These are phyloP conservation scores for Fraxinus anomala DNA, from an alignment of 257 asterid species.

Conservation along the genomic window DNA sequence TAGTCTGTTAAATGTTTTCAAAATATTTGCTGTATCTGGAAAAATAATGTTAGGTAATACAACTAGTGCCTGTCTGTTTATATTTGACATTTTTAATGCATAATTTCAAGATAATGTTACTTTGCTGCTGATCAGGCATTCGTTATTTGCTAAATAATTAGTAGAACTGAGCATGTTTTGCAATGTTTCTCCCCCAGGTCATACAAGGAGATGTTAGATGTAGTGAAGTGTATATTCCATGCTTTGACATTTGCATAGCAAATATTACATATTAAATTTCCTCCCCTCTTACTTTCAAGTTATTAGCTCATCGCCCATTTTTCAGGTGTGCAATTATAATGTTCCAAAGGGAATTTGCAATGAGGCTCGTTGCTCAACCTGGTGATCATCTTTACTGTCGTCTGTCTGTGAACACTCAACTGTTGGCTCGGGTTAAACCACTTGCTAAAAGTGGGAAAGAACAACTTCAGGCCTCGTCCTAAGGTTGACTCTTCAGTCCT, in stretches of 20 bases:
- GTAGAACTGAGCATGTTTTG: not conserved
- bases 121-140: not conserved
- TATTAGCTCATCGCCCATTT: constrained; percentile 80
- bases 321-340: constrained; percentile 93
- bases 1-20: not conserved
- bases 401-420: constrained; percentile 90
- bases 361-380: constrained; percentile 96
- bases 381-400: constrained; percentile 91
- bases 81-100: not conserved
- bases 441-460: constrained; percentile 83
- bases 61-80: not conserved
- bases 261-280: constrained; percentile 96
- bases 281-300: constrained; percentile 88
- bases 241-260: constrained; percentile 94
- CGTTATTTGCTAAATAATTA: too few relatives aligned
- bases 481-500: constrained; percentile 95
- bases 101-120: not conserved
- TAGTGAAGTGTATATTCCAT: constrained; percentile 85
- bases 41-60: not conserved
- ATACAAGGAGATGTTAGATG: constrained; percentile 95
- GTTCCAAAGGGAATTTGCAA: constrained; percentile 95
- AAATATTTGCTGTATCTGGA: not conserved
- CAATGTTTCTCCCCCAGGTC: constrained; percentile 47
- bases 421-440: constrained; percentile 79
- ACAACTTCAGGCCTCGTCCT: constrained; percentile 97